Evolutionary conservation across 2,329 filamentous ascomycete genomes (phyloP).

Genomic region (Fusarium caatingaense): DNA sequence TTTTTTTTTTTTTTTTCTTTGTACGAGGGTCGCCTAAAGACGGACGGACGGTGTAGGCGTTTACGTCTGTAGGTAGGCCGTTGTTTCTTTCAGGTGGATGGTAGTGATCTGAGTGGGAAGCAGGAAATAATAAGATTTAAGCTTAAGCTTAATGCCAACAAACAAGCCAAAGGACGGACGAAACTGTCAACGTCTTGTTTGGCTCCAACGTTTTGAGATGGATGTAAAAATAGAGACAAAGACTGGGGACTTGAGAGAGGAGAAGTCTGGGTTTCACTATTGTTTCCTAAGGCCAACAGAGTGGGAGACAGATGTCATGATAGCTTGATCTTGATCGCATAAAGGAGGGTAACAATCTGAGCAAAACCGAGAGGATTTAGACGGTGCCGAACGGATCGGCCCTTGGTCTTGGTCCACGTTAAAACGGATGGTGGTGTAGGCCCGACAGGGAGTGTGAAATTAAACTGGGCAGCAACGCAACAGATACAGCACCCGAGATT

Average conservation of each 20-base stretch:
- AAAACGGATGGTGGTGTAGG: constrained; percentile 32
- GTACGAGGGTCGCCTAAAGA: constrained; percentile 28
- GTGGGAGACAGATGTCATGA: constrained; percentile 12
- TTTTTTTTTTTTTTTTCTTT: constrained; percentile 6
- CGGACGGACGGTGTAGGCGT: constrained; percentile 27
- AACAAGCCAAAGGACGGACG: constrained; percentile 26
- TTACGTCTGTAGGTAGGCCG: constrained; percentile 8
- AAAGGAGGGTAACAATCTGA: constrained; percentile 16
- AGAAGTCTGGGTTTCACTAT: constrained; percentile 8
- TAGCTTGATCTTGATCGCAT: constrained; percentile 13
- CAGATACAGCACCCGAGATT: constrained; percentile 19
- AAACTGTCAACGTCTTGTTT: constrained; percentile 32
- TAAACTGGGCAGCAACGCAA: constrained; percentile 36
- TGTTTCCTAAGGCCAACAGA: constrained; percentile 24
- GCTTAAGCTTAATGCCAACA: constrained; percentile 30
- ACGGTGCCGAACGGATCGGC: constrained; percentile 44
- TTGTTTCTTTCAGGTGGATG: constrained; percentile 10
- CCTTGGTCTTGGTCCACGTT: constrained; percentile 44
- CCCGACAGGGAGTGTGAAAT: constrained; percentile 29
- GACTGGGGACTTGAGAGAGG: not conserved
- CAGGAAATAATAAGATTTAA: constrained; percentile 42
- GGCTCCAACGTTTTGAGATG: constrained; percentile 10
- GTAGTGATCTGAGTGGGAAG: constrained; percentile 35
- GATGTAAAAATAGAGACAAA: constrained; percentile 1
- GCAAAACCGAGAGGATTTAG: constrained; percentile 19